A percentile compares a stretch with the other conserved stretches of the same genome.
Evolutionary conservation across 768 basidiomycete genomes (phyloP).

Genomic region (Hypholoma sublateritium): DNA sequence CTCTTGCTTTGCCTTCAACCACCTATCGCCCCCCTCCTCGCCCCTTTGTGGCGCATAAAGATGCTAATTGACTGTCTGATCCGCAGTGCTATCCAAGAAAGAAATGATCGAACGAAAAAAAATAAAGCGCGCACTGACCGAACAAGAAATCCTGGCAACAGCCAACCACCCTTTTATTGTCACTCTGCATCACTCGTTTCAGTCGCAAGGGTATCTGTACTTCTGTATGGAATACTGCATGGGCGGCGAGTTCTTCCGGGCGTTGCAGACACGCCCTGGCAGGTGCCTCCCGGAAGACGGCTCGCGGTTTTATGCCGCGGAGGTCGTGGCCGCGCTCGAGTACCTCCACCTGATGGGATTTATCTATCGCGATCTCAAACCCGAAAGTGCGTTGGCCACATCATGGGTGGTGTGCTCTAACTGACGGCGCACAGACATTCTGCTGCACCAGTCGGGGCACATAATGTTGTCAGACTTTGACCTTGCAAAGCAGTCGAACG

Average conservation of each 20-base stretch:
- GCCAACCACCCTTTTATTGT: conserved; percentile 99
- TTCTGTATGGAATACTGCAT: conserved; percentile 99
- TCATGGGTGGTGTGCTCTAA: conserved; percentile 7
- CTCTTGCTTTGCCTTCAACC: conserved; percentile 28
- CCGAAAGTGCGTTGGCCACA: conserved; percentile 78
- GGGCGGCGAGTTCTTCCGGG: conserved; percentile 99
- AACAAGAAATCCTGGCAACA: conserved; percentile 98
- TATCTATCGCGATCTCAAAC: conserved; percentile 98
- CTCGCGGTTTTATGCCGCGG: conserved; percentile 96
- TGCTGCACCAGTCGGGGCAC: conserved; percentile 96
- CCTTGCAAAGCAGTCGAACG: conserved; percentile 92
- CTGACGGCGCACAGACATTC: conserved; percentile 67
- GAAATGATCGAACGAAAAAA: conserved; percentile 99
- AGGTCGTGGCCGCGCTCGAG: conserved; percentile 96
- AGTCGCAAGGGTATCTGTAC: conserved; percentile 96
- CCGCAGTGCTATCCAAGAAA: conserved; percentile 91
- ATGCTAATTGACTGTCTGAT: conserved; percentile 37
- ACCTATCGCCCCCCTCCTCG: conserved; percentile 21
- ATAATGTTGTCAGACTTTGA: conserved; percentile 99
- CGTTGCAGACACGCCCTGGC: conserved; percentile 92
- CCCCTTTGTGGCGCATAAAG: conserved; percentile 30
- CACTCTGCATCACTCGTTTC: conserved; percentile 98
- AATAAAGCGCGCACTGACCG: conserved; percentile 97
- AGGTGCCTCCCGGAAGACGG: conserved; percentile 96
- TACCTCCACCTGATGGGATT: conserved; percentile 99